Percentiles rank a stretch among this genome's conserved stretches.
phyloP scores from a whole-genome alignment of 768 basidiomycete genomes.

The Panaeolus cyanescens region DNA sequence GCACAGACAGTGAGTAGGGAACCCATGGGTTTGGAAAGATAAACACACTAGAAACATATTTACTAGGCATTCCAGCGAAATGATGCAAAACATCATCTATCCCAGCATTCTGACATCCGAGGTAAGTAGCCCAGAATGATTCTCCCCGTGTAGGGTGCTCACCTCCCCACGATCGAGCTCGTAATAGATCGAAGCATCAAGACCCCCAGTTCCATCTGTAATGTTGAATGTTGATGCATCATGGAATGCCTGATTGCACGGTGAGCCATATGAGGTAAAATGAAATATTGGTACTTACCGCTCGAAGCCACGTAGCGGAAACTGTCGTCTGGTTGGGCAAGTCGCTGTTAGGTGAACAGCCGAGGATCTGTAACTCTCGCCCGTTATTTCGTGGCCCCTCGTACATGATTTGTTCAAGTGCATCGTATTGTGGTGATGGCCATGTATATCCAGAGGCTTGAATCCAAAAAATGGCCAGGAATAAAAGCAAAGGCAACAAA shows the following conservation, averaged over 20 bases:
- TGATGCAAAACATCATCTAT: neutral
- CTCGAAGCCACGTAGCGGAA: neutral
- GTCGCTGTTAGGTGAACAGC: neutral
- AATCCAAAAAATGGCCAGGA: too few species aligned
- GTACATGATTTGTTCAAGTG: neutral
- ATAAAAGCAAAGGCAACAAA: too few species aligned
- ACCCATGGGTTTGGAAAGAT: neutral
- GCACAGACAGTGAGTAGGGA: too few species aligned
- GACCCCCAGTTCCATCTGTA: constrained; percentile 25
- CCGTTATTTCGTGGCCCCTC: neutral
- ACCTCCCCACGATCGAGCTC: constrained; percentile 27
- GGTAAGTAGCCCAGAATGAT: too few species aligned
- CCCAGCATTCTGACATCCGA: neutral
- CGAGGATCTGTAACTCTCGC: neutral
- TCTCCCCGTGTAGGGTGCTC: neutral
- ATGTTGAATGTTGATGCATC: constrained; percentile 27
- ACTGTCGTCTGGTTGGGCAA: neutral
- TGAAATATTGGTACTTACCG: too few species aligned
- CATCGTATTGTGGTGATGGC: neutral
- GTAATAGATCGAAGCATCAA: constrained; percentile 32
- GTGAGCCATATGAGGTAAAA: too few species aligned
- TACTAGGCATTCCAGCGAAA: neutral
- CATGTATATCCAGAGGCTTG: neutral
- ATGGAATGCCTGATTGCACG: too few species aligned
- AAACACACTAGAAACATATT: neutral